Evolutionary conservation across 1,284 basidiomycete species (phyloP).

Genomic region (Sanghuangporus baumii): DNA sequence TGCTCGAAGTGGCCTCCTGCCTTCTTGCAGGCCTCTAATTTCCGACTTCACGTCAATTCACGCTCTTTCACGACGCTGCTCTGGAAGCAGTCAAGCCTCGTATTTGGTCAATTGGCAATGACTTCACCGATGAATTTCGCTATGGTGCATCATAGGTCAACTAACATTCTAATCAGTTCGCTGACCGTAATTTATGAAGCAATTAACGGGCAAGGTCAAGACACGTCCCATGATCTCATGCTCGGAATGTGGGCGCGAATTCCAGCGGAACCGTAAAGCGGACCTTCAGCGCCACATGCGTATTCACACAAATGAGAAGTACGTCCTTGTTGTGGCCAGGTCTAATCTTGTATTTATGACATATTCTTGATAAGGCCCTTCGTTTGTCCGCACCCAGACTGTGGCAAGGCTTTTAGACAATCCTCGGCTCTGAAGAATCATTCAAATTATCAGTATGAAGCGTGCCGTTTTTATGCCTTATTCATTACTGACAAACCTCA

Average conservation of each 20-base stretch:
- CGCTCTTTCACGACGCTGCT: slow-evolving; percentile 8
- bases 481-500: neutral
- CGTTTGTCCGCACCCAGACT: slow-evolving; percentile 7
- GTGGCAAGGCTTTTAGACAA: slow-evolving; percentile 16
- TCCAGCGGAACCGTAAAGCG: slow-evolving; percentile 14
- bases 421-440: slow-evolving; percentile 17
- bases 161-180: too few relatives aligned
- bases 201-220: slow-evolving; percentile 10
- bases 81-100: slow-evolving; percentile 5
- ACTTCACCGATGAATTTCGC: slow-evolving; percentile 1
- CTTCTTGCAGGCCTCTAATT: neutral
- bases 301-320: slow-evolving; percentile 19
- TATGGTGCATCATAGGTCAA: neutral
- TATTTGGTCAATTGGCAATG: neutral
- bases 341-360: neutral
- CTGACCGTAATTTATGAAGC: neutral
- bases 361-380: slow-evolving; percentile 11
- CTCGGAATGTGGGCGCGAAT: slow-evolving; percentile 11
- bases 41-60: slow-evolving; percentile 4
- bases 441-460: slow-evolving; percentile 15
- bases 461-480: neutral
- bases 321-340: neutral
- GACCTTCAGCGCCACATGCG: slow-evolving; percentile 17
- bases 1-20: neutral
- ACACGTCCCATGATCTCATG: slow-evolving; percentile 13